Base-by-base conservation (phyloP, 2,329 filamentous ascomycete genomes). In the Fusarium agapanthi region DNA sequence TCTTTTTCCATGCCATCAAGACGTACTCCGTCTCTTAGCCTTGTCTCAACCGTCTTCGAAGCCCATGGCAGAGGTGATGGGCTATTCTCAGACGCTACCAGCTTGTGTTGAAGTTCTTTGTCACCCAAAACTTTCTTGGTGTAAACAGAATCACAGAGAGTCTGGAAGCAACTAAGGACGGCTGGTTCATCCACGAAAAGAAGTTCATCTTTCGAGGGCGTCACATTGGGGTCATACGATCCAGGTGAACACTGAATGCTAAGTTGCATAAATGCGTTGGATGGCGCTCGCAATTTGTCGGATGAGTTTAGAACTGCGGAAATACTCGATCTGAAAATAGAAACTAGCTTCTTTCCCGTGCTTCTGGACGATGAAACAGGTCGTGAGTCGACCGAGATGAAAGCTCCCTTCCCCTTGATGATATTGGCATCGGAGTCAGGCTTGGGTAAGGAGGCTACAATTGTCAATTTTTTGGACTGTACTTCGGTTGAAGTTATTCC, bases 191-290 rank as follows among this genome's bases (percentile, higher is more conserved):
- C 83, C 9, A 83, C 84, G 76, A 95, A 94, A 2, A 94, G 76
- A 5, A 95, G 86, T 74, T 94, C 89, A 63, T 93, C 89, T 77
- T 95, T 95, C 7, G 89, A 84, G 7, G 92, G 88, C 67, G 94
- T 90, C 11, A 95, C 81, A 72, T 95, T 95, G 3, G 87, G 84
- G 80, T 95, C 93, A 75, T 95, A 95, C 65, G 85, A 90, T 34
- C 86, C 86, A 2, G 83, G 77, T 0, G 89, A 86, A 75, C 92
- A 95, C 20, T 79, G 79, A 35, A 95, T 89, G 63, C 90, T 87
- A 41, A 95, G 80, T 44, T 85, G 85, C 44, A 94, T 80, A 76
- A 95, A 94, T 0, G 87, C 86, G 56, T 88, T 86, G 24, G 84
- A 85, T 28, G 84, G 72, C 15, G 71, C 55, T 50, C 72, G 76